Evolutionary conservation across 1,284 basidiomycete species (phyloP).

Genomic region (Phellopilus nigrolimitatus): DNA sequence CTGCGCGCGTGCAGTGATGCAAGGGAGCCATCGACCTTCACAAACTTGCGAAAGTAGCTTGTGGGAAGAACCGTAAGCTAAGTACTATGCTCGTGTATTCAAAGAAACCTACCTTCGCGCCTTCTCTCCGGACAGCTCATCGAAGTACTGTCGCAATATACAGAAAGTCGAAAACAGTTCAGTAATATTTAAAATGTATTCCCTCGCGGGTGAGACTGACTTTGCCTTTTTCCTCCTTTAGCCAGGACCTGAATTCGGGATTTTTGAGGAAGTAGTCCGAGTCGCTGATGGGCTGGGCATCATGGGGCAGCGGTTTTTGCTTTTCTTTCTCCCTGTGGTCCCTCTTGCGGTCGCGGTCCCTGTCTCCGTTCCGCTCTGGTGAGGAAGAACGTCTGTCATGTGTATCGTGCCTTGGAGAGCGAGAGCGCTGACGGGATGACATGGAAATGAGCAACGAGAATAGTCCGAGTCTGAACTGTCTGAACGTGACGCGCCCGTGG

Average conservation of each 20-base stretch:
- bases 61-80: conserved; percentile 27
- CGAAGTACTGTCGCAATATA: conserved; percentile 53
- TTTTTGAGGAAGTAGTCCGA: conserved; percentile 76
- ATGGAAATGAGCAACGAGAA: background rate
- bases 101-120: conserved; percentile 55
- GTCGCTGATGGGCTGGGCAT: conserved; percentile 55
- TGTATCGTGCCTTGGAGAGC: background rate
- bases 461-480: background rate
- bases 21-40: conserved; percentile 47
- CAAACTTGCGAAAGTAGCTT: conserved; percentile 81
- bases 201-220: too few relatives aligned
- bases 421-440: conserved; percentile 1
- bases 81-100: conserved; percentile 23
- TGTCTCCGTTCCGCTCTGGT: conserved; percentile 3
- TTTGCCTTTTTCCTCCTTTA: conserved; percentile 74
- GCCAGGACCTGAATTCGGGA: conserved; percentile 71
- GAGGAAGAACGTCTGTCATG: background rate
- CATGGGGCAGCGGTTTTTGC: conserved; percentile 36
- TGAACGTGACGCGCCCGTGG: background rate
- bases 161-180: background rate
- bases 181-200: background rate
- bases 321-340: background rate
- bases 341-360: background rate
- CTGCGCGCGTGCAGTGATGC: conserved; percentile 1
- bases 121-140: conserved; percentile 68